Base-by-base conservation (phyloP, 768 basidiomycete genomes). In the Amanita molliuscula region DNA sequence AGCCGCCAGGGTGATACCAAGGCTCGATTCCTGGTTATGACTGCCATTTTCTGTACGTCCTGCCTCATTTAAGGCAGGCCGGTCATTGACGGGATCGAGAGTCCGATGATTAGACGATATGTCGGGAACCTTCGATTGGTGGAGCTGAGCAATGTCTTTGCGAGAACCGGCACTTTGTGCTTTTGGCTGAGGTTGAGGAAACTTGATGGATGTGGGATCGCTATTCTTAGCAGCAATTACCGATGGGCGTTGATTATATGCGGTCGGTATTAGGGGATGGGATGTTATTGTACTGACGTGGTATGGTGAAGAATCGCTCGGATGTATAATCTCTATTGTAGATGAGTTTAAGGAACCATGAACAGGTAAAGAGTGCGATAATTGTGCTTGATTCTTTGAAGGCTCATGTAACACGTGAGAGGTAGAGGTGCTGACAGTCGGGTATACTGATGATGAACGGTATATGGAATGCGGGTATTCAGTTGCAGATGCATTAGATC, bases 391-490 rank as follows among this genome's bases (percentile, higher is more conserved):
- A 21, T 40, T 42, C 36, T 48, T 48, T 37, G 48, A 31, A 31
- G 25, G 20, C 11, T 47, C 35, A 4, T 23, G 15, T 38, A 35
- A 23, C 28, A 33, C 15, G 20, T 35, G 31, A n/a, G 20, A 28
- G 25, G 37, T 25, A 33, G 37, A n/a, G 38, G 21, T 10, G 37
- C 20, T 33, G 11, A 41, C 16, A 41, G 48, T 26, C 25, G 48
- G 47, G 47, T 48, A 48, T 48, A 41, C 7, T 29, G 48, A 34
- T 23, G 36, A 41, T 8, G 48, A 31, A 18, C 48, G 47, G 47
- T 48, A 48, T 48, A 40, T 29, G 16, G 36, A 18, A 40, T 48
- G 41, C 10, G 40, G 38, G 48, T 49, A 49, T 44, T 42, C 38
- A 20, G 33, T 28, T 18, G 38, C n/a, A 34, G 40, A 36, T 15